Percentiles rank a stretch among this genome's conserved stretches.
These are phyloP conservation scores for Leccinum olivaceopallidum DNA, from an alignment of 768 basidiomycete species.

Conservation along the genomic window DNA sequence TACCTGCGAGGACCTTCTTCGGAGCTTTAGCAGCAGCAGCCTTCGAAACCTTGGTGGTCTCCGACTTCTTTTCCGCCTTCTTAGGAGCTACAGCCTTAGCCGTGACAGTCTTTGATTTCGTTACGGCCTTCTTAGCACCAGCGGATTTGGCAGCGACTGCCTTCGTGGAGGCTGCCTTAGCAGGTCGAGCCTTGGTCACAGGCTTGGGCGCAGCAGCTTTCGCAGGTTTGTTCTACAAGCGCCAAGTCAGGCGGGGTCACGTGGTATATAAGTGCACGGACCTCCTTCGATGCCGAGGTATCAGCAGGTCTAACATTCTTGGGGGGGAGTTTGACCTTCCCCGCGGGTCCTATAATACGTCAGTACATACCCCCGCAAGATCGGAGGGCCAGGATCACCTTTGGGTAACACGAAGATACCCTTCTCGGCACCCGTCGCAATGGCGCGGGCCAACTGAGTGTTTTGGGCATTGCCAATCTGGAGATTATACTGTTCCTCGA, in stretches of 20 bases:
- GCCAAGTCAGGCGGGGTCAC: slow-evolving; percentile 19
- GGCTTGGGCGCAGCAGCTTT: slow-evolving; percentile 34
- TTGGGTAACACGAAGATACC: slow-evolving; percentile 86
- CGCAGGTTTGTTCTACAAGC: slow-evolving; percentile 29
- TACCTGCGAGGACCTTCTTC: slow-evolving; percentile 36
- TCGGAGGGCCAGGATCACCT: slow-evolving; percentile 46
- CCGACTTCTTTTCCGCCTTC: slow-evolving; percentile 37
- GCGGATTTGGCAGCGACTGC: slow-evolving; percentile 25
- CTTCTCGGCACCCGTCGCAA: slow-evolving; percentile 80
- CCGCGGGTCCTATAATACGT: slow-evolving; percentile 40
- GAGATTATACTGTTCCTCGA: slow-evolving; percentile 81
- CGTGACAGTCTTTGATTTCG: slow-evolving; percentile 39
- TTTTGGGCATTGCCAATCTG: slow-evolving; percentile 77
- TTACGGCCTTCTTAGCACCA: slow-evolving; percentile 28
- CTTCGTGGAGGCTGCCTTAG: slow-evolving; percentile 30
- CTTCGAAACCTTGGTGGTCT: slow-evolving; percentile 38
- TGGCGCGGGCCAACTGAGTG: slow-evolving; percentile 77
- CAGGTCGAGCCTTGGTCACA: slow-evolving; percentile 23
- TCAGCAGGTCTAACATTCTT: slow-evolving; percentile 53
- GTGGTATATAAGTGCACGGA: slow-evolving; percentile 35
- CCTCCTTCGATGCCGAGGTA: slow-evolving; percentile 57
- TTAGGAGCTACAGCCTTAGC: slow-evolving; percentile 40
- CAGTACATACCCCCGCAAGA: slow-evolving; percentile 4
- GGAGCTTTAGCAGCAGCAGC: slow-evolving; percentile 26
- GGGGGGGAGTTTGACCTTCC: slow-evolving; percentile 68